These are phyloP conservation scores for Backusella parvicylindrica DNA, from an alignment of 192 early-diverging fungal species.

Conservation along the genomic window DNA sequence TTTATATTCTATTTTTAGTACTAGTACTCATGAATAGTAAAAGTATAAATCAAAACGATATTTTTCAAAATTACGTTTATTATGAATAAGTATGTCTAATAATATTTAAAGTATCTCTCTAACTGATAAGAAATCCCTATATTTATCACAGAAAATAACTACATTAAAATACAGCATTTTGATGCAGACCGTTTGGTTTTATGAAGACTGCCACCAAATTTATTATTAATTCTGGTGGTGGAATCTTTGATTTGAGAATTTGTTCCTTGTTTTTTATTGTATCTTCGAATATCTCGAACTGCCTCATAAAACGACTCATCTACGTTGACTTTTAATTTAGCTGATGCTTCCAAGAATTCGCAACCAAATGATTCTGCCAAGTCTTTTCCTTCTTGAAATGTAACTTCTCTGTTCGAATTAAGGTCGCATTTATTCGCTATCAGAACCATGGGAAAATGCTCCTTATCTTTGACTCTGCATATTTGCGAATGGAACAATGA, in stretches of 20 bases:
- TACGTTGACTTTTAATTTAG: conserved; percentile 28
- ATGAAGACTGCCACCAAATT: not conserved
- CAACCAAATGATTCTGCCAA: conserved; percentile 58
- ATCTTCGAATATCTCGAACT: conserved; percentile 79
- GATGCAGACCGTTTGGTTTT: not conserved
- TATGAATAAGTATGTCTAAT: too few species aligned
- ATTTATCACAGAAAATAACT: not conserved
- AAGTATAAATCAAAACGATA: too few species aligned
- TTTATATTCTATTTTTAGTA: too few species aligned
- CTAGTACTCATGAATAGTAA: too few species aligned
- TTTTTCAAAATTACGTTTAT: too few species aligned
- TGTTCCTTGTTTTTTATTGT: conserved; percentile 61
- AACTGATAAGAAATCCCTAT: not conserved
- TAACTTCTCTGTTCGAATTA: conserved; percentile 56
- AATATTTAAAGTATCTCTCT: not conserved
- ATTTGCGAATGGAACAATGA: conserved; percentile 68
- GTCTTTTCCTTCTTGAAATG: conserved; percentile 48
- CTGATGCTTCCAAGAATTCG: conserved; percentile 59
- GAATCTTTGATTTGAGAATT: not conserved
- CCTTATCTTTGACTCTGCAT: conserved; percentile 74
- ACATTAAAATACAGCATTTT: not conserved
- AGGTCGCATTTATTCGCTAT: conserved; percentile 90
- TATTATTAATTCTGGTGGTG: not conserved
- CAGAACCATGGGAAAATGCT: conserved; percentile 75
- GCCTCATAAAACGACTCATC: conserved; percentile 42